Conservation (phyloP, 2,329 filamentous ascomycete species). For the Hymenoscyphus fructigenus region DNA sequence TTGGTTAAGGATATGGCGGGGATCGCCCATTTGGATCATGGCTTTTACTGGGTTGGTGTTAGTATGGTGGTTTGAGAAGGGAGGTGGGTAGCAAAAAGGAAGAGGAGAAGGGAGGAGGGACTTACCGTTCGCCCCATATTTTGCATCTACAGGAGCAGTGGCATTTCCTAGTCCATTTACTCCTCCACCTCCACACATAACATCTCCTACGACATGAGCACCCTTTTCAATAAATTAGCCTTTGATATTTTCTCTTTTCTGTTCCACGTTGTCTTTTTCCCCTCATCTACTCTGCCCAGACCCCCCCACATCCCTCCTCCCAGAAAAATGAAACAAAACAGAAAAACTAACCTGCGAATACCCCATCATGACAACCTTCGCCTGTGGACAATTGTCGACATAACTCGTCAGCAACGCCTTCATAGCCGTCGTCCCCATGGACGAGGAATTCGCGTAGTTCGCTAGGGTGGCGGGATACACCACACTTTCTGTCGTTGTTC, state of each 20-base stretch:
- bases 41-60: slow-evolving; percentile 27
- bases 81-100: too few species aligned
- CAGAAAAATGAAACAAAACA: too few species aligned
- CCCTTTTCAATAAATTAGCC: slow-evolving; percentile 25
- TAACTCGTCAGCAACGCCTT: slow-evolving; percentile 35
- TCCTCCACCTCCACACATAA: slow-evolving; percentile 28
- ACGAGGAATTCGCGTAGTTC: slow-evolving; percentile 34
- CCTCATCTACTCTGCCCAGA: slow-evolving; percentile 6
- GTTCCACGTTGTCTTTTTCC: slow-evolving; percentile 13
- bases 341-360: slow-evolving; percentile 37
- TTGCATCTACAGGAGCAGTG: background rate
- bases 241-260: slow-evolving; percentile 4
- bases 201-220: slow-evolving; percentile 33
- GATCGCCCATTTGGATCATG: slow-evolving; percentile 40
- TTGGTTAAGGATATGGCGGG: slow-evolving; percentile 34
- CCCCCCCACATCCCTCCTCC: background rate
- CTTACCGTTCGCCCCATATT: background rate
- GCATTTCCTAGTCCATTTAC: slow-evolving; percentile 16
- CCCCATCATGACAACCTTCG: slow-evolving; percentile 39
- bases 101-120: background rate
- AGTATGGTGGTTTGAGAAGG: background rate
- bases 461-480: slow-evolving; percentile 36
- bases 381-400: slow-evolving; percentile 30
- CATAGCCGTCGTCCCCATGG: slow-evolving; percentile 36
- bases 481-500: slow-evolving; percentile 38